A percentile compares a stretch with the other conserved stretches of the same genome.
phyloP scores from a whole-genome alignment of 2,329 filamentous ascomycete genomes.

The Chalaropsis thielavioides region DNA sequence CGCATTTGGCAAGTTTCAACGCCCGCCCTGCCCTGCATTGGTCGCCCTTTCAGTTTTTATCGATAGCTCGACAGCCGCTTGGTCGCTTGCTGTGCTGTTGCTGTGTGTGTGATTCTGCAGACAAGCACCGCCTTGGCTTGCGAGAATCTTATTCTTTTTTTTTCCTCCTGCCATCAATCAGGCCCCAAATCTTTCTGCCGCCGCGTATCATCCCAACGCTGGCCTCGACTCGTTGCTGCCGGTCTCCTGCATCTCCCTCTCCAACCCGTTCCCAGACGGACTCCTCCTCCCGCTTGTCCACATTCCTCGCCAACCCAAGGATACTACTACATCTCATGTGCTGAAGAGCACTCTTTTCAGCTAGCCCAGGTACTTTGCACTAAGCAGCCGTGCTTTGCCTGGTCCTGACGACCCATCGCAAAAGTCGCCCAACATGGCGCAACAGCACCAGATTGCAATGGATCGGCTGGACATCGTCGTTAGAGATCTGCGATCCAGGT shows the following conservation, averaged over 20 bases:
- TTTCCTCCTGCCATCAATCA: not conserved
- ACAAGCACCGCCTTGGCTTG: not conserved
- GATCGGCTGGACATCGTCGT: slow-evolving; percentile 41
- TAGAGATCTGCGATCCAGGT: slow-evolving; percentile 44
- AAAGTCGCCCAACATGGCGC: slow-evolving; percentile 17
- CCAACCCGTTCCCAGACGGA: not conserved
- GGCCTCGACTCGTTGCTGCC: not conserved
- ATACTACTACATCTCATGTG: slow-evolving; percentile 8
- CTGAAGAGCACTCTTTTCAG: slow-evolving; percentile 7
- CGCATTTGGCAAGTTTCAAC: slow-evolving; percentile 6
- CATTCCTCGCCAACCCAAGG: not conserved
- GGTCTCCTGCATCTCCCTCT: no score
- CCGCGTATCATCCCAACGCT: not conserved
- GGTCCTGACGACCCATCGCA: slow-evolving; percentile 12
- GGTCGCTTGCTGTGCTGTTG: not conserved
- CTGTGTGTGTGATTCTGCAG: not conserved
- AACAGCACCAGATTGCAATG: slow-evolving; percentile 38
- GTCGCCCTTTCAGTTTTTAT: slow-evolving; percentile 1
- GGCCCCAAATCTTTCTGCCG: not conserved
- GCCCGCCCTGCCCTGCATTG: not conserved
- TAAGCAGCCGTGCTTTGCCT: slow-evolving; percentile 10
- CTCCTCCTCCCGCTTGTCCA: not conserved
- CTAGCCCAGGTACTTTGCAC: slow-evolving; percentile 12
- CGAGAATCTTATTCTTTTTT: not conserved
- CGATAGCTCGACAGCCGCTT: not conserved